Evolutionary conservation across 495 filamentous ascomycete genomes (phyloP).

Genomic region (Coniosporium apollinis): DNA sequence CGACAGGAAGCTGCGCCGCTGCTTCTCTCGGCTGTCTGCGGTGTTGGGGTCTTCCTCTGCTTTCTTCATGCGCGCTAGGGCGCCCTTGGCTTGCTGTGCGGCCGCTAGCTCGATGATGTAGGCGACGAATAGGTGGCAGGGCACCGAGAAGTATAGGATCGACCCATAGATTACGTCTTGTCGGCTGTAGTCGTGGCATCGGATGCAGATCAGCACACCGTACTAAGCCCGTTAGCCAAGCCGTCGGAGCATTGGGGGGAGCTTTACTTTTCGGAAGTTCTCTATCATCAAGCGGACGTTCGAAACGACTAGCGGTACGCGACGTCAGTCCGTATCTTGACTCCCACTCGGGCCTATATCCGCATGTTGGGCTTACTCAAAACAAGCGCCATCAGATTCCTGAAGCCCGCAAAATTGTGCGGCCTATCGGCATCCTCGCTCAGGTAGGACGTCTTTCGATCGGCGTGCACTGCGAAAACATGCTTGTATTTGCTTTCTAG

Average conservation of each 20-base stretch:
- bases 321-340: neutral
- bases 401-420: constrained; percentile 81
- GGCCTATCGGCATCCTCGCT: constrained; percentile 58
- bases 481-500: constrained; percentile 54
- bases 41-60: constrained; percentile 28
- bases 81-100: constrained; percentile 52
- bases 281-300: constrained; percentile 89
- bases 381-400: constrained; percentile 92
- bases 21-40: constrained; percentile 27
- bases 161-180: constrained; percentile 62
- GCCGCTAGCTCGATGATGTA: constrained; percentile 75
- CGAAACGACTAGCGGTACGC: constrained; percentile 48
- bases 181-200: constrained; percentile 71
- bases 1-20: constrained; percentile 37
- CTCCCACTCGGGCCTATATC: neutral
- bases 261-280: constrained; percentile 78
- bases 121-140: constrained; percentile 75
- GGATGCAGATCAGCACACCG: constrained; percentile 81
- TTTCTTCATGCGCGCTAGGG: constrained; percentile 44
- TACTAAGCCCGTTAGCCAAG: constrained; percentile 38
- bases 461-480: constrained; percentile 67
- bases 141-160: constrained; percentile 67
- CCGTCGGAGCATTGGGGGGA: neutral
- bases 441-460: constrained; percentile 55
- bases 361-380: constrained; percentile 38